A percentile compares a stretch with the other conserved stretches of the same genome.
These are phyloP conservation scores for Kazachstania kunashirensis DNA, from an alignment of 805 yeast species.

Conservation along the genomic window DNA sequence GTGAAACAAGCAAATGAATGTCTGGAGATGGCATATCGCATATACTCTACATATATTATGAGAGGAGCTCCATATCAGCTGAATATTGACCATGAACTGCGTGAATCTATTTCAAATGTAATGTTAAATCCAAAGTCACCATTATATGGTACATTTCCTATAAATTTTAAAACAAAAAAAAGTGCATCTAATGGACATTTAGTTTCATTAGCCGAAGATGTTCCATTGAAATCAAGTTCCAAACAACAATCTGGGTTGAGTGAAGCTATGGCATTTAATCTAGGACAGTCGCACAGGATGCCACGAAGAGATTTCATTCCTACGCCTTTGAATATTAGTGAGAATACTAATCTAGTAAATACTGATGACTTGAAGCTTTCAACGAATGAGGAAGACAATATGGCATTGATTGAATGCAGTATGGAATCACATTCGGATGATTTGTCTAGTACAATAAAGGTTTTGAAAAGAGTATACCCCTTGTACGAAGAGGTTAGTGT, in stretches of 20 bases:
- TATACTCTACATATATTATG: slow-evolving; percentile 57
- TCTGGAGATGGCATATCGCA: slow-evolving; percentile 49
- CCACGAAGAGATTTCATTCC: slow-evolving; percentile 4
- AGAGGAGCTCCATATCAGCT: slow-evolving; percentile 59
- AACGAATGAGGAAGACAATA: too few species aligned
- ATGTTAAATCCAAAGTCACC: slow-evolving; percentile 35
- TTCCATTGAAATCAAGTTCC: too few species aligned
- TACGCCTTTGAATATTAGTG: slow-evolving; percentile 4
- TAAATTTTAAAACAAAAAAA: not conserved
- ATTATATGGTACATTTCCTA: slow-evolving; percentile 1
- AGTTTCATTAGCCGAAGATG: too few species aligned
- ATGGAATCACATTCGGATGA: too few species aligned
- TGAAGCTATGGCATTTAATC: not conserved
- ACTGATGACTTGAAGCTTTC: too few species aligned
- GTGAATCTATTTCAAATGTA: slow-evolving; percentile 35
- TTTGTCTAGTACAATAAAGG: slow-evolving; percentile 28
- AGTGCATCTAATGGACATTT: too few species aligned
- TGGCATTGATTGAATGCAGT: too few species aligned
- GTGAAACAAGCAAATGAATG: slow-evolving; percentile 43
- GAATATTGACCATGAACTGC: slow-evolving; percentile 51
- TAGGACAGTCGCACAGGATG: not conserved
- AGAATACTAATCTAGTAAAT: too few species aligned
- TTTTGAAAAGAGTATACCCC: slow-evolving; percentile 33
- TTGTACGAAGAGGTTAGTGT: slow-evolving; percentile 40
- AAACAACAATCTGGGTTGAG: not conserved